These are phyloP conservation scores for Talaromyces sp. DNA, from an alignment of 2,329 filamentous ascomycete species.

Conservation along the genomic window DNA sequence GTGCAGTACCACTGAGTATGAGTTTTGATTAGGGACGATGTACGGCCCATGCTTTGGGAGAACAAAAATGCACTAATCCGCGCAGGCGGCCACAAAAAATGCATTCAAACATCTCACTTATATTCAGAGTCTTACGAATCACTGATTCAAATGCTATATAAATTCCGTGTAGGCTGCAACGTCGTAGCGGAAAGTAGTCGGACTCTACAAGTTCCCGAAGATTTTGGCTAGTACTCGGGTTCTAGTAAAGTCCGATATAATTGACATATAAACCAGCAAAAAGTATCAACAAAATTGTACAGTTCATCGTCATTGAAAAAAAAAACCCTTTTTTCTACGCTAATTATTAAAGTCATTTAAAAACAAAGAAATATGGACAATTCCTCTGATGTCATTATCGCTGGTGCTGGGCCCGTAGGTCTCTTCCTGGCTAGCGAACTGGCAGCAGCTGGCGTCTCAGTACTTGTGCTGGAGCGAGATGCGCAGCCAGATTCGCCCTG, in stretches of 20 bases:
- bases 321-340: background rate
- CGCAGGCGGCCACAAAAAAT: too few species aligned
- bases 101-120: too few species aligned
- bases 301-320: background rate
- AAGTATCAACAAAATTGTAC: background rate
- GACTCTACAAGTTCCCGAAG: background rate
- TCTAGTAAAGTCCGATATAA: background rate
- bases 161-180: background rate
- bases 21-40: too few species aligned
- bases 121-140: background rate
- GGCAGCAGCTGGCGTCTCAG: background rate
- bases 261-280: background rate
- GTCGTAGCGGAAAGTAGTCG: background rate
- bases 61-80: too few species aligned
- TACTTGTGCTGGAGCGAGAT: background rate
- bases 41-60: too few species aligned
- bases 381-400: background rate
- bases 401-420: background rate
- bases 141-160: background rate
- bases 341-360: background rate
- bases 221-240: background rate
- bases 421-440: background rate
- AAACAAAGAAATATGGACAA: background rate
- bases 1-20: too few species aligned
- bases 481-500: constrained; percentile 19